Evolutionary conservation across 1,139 yeast species (phyloP), one percentile per base, ranked within the genome.

Genomic region (Nematodospora anomalae): DNA sequence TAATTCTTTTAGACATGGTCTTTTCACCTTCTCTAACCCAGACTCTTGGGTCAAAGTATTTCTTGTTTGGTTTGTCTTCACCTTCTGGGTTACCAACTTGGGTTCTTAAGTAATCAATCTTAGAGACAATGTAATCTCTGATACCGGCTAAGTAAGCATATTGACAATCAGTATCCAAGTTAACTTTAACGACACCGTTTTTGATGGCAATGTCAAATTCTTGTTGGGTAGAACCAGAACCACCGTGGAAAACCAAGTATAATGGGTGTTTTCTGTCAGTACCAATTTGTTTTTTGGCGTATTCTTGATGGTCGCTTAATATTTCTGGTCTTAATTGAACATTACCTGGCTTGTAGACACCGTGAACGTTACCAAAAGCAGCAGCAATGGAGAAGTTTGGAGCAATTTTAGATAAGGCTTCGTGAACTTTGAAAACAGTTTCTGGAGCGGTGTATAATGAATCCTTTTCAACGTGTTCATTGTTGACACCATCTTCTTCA

Each of bases 21-120:
- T 89, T 88, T 79, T 92, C 99, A 79, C 98, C 98, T 74, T 90
- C 97, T 80, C 98, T 90, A 55, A 92, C 97, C 98, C 98, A 92
- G 71, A 90, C 97, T 83, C 99, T 92, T 75, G 99, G 99, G 76
- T 92, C 99, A 67, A 88, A 92, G 88, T 73, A 89, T 78, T 90
- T 90, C 89, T 90, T 90, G 85, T 86, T 86, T 76, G 98, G 98
- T 80, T 89, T 87, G 76, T 92, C 97, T 40, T 75, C 94, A 68
- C 97, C 98, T 21, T 92, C 97, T 73, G 99, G 98, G 94, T 92
- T 92, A 74, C 98, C 98, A 62, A 92, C 96, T 70, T 74, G 86
- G 41, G 85, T 51, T 74, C 78, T 56, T 58, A 92, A 68, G 83
- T 92, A 92, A 69, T 90, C 98, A 83, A 92, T 88, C 83, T 90